Conservation (phyloP, 331 rosid genomes). For the Rosa hybrid region DNA sequence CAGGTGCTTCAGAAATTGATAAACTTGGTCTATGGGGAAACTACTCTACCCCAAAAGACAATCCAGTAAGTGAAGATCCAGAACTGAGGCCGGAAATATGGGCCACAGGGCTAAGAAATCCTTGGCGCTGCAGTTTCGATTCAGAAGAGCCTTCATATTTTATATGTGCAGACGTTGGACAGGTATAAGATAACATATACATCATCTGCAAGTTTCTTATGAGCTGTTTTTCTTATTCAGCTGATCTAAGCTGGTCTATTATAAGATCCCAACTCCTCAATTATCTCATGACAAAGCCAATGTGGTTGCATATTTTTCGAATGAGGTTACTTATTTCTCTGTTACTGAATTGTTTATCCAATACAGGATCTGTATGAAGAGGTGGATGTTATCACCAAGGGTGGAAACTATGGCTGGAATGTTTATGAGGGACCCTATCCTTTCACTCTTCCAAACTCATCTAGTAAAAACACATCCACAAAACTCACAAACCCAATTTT, state of each 20-base stretch:
- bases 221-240: neutral
- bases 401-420: conserved; percentile 97
- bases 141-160: conserved; percentile 82
- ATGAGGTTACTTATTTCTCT: neutral
- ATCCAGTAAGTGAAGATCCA: conserved; percentile 64
- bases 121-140: conserved; percentile 98
- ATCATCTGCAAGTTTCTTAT: neutral
- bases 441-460: conserved; percentile 39
- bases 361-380: conserved; percentile 74
- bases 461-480: conserved; percentile 55
- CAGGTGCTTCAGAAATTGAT: conserved; percentile 61
- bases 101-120: conserved; percentile 83
- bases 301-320: neutral
- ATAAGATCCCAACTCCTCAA: neutral
- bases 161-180: conserved; percentile 76
- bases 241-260: neutral
- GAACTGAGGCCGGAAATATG: conserved; percentile 71
- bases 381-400: conserved; percentile 83
- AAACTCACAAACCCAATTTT: conserved; percentile 52
- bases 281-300: neutral
- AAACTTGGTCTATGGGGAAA: conserved; percentile 80
- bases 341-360: conserved; percentile 19
- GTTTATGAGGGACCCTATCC: conserved; percentile 68
- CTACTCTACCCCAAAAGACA: conserved; percentile 83
- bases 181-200: conserved; percentile 49